Evolutionary conservation across 1,139 yeast genomes (phyloP).

Genomic region (Kodamaea arcana): DNA sequence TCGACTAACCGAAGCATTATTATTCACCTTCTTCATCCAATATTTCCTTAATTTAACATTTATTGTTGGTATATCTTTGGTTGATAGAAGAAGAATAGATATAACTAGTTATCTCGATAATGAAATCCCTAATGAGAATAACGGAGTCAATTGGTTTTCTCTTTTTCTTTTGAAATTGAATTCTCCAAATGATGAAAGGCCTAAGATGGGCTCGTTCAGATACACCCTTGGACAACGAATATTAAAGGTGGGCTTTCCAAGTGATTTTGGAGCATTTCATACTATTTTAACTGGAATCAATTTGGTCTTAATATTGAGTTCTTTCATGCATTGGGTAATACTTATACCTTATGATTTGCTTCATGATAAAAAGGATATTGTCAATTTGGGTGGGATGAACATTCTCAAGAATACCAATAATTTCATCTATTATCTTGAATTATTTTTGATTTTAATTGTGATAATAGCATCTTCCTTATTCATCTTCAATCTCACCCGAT

Average conservation of each 20-base stretch:
- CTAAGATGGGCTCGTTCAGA: constrained; percentile 19
- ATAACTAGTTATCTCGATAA: constrained; percentile 46
- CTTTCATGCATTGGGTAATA: constrained; percentile 25
- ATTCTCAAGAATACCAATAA: constrained; percentile 19
- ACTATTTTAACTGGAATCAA: constrained; percentile 9
- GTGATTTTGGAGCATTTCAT: constrained; percentile 5
- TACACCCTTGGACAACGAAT: constrained; percentile 33
- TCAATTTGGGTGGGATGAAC: constrained; percentile 15
- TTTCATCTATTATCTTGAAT: constrained; percentile 31
- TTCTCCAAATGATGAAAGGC: constrained; percentile 15
- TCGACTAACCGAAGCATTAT: constrained; percentile 16
- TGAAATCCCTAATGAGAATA: constrained; percentile 3
- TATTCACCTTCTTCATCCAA: constrained; percentile 48
- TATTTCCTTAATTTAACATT: constrained; percentile 58
- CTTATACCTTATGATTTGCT: constrained; percentile 23
- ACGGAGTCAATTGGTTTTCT: constrained; percentile 28
- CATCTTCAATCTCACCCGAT: constrained; percentile 22
- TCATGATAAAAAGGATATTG: constrained; percentile 15
- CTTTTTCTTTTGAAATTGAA: constrained; percentile 20
- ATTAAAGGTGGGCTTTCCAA: constrained; percentile 33
- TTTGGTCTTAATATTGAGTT: constrained; percentile 16
- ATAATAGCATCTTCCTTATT: constrained; percentile 27
- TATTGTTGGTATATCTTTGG: constrained; percentile 58
- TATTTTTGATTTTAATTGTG: constrained; percentile 22
- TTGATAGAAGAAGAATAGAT: constrained; percentile 64